Percentiles rank a stretch among this genome's conserved stretches.
These are phyloP conservation scores for Pythium brassicae DNA, from an alignment of 352 stramenopile genomes.

Conservation along the genomic window DNA sequence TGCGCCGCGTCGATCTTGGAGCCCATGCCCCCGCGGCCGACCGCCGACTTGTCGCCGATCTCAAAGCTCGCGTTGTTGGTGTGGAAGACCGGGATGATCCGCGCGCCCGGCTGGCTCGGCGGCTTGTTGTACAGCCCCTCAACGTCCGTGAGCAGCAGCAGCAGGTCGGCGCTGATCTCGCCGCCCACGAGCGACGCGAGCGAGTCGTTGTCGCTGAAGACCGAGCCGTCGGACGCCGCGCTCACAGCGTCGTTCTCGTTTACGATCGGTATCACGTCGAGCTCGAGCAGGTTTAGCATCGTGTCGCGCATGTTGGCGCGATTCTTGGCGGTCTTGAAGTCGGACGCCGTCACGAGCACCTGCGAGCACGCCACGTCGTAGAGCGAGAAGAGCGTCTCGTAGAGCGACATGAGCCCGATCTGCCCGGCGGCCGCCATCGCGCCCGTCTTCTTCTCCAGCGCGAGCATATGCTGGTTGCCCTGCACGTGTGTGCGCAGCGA, in stretches of 20 bases:
- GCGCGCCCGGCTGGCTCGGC: constrained; percentile 63
- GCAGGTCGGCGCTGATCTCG: constrained; percentile 91
- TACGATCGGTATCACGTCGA: constrained; percentile 98
- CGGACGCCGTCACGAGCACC: constrained; percentile 71
- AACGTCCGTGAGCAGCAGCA: constrained; percentile 97
- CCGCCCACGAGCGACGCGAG: constrained; percentile 82
- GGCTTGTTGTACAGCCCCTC: constrained; percentile 94
- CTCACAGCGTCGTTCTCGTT: constrained; percentile 99
- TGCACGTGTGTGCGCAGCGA: constrained; percentile 86
- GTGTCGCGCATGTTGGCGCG: constrained; percentile 85
- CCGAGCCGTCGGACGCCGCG: constrained; percentile 59
- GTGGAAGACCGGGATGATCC: constrained; percentile 74
- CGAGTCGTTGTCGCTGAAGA: constrained; percentile 97
- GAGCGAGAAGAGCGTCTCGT: constrained; percentile 94
- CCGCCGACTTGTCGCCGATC: constrained; percentile 77
- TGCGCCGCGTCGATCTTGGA: constrained; percentile 92
- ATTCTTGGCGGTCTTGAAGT: constrained; percentile 85
- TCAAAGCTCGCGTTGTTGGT: constrained; percentile 54
- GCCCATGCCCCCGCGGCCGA: constrained; percentile 93
- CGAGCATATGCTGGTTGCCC: constrained; percentile 87
- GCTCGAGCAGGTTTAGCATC: constrained; percentile 88
- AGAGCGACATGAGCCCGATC: constrained; percentile 98
- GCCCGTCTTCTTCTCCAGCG: constrained; percentile 85
- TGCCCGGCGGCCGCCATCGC: constrained; percentile 92
- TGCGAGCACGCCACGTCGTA: constrained; percentile 95